A percentile compares a stretch with the other conserved stretches of the same genome.
Evolutionary conservation across 2,329 filamentous ascomycete genomes (phyloP).

Genomic region (Helotiales sp.): DNA sequence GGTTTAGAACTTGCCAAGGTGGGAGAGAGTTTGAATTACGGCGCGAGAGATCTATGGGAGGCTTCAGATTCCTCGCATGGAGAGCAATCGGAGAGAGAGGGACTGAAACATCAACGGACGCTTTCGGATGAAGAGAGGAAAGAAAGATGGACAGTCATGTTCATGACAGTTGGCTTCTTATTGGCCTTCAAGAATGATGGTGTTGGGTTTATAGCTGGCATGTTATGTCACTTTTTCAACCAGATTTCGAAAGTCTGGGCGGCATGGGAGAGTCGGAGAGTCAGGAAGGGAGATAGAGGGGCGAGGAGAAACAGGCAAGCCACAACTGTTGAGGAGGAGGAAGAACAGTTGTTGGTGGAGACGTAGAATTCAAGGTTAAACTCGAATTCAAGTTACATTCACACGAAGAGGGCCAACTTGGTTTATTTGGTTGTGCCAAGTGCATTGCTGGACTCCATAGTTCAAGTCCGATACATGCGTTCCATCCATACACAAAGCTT

Average conservation of each 20-base stretch:
- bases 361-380: not conserved
- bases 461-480: not conserved
- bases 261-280: slow-evolving; percentile 23
- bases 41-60: slow-evolving; percentile 64
- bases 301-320: slow-evolving; percentile 16
- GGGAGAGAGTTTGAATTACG: slow-evolving; percentile 81
- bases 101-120: slow-evolving; percentile 52
- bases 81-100: slow-evolving; percentile 34
- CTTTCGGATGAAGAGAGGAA: slow-evolving; percentile 70
- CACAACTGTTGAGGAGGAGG: slow-evolving; percentile 24
- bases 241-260: slow-evolving; percentile 28
- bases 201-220: slow-evolving; percentile 81
- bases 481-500: not conserved
- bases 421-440: not conserved
- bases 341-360: slow-evolving; percentile 21
- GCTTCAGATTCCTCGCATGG: slow-evolving; percentile 48
- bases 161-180: slow-evolving; percentile 81
- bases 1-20: slow-evolving; percentile 88
- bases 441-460: not conserved
- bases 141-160: slow-evolving; percentile 86
- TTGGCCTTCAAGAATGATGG: slow-evolving; percentile 90
- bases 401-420: not conserved
- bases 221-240: slow-evolving; percentile 78
- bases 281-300: slow-evolving; percentile 14
- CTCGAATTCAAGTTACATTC: not conserved